phyloP scores from a whole-genome alignment of 2,329 filamentous ascomycete genomes.

The Claviceps sorghi region DNA sequence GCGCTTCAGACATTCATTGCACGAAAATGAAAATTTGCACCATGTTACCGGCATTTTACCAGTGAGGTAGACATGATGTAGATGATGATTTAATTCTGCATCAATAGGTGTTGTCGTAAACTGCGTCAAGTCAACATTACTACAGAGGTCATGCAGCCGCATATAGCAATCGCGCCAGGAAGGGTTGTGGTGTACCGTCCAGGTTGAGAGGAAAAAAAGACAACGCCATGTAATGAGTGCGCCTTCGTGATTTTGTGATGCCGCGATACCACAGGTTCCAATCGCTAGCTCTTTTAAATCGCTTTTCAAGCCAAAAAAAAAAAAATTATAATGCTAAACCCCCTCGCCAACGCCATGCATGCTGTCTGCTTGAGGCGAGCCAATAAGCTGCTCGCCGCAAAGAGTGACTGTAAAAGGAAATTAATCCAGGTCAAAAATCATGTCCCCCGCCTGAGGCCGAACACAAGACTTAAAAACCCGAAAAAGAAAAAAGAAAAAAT shows the following conservation, averaged over 20 bases:
- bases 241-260: neutral
- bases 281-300: neutral
- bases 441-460: neutral
- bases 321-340: neutral
- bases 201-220: neutral
- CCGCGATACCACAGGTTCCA: neutral
- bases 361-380: neutral
- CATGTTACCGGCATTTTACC: neutral
- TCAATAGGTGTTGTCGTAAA: neutral
- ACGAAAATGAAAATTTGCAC: neutral
- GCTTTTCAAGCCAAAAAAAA: neutral
- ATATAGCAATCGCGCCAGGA: neutral
- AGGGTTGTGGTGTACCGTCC: neutral
- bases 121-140: neutral
- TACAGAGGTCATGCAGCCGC: neutral
- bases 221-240: neutral
- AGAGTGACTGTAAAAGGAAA: neutral
- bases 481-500: neutral
- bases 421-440: neutral
- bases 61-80: too few relatives aligned
- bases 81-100: neutral
- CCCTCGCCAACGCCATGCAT: conserved; percentile 1
- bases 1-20: neutral
- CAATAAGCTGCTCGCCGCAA: neutral
- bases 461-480: neutral